A percentile compares a stretch with the other conserved stretches of the same genome.
phyloP scores from a whole-genome alignment of 768 basidiomycete species.

The Collybia sp. region DNA sequence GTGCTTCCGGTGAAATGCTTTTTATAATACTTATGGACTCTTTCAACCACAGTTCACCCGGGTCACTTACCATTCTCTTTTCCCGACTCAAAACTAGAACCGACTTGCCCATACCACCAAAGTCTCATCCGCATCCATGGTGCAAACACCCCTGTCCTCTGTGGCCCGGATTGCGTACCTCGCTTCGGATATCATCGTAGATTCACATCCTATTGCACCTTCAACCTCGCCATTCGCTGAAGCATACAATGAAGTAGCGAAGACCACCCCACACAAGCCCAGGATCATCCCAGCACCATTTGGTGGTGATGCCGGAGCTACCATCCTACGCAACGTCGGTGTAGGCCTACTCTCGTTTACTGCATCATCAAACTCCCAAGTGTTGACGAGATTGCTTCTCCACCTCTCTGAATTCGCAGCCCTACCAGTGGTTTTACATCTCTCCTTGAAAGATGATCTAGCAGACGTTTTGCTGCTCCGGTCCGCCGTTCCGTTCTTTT shows the following conservation, averaged over 20 bases:
- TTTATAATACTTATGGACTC: neutral
- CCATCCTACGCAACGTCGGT: slow-evolving; percentile 44
- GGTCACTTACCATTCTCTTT: slow-evolving; percentile 1
- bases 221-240: slow-evolving; percentile 36
- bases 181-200: slow-evolving; percentile 61
- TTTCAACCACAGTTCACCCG: neutral
- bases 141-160: slow-evolving; percentile 22
- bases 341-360: slow-evolving; percentile 57
- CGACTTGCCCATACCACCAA: slow-evolving; percentile 7
- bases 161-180: slow-evolving; percentile 72
- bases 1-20: slow-evolving; percentile 30
- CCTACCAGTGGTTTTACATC: slow-evolving; percentile 65
- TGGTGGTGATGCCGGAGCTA: slow-evolving; percentile 61
- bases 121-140: slow-evolving; percentile 1
- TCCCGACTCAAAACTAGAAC: slow-evolving; percentile 7
- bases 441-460: slow-evolving; percentile 62
- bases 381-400: slow-evolving; percentile 56
- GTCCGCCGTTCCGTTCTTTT: slow-evolving; percentile 74
- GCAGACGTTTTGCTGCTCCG: slow-evolving; percentile 74
- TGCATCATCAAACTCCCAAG: slow-evolving; percentile 42
- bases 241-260: slow-evolving; percentile 30
- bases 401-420: slow-evolving; percentile 65
- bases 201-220: slow-evolving; percentile 43
- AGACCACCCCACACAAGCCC: slow-evolving; percentile 31
- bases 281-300: slow-evolving; percentile 47